phyloP scores from a whole-genome alignment of 306 rosid species.

The Senna tora region DNA sequence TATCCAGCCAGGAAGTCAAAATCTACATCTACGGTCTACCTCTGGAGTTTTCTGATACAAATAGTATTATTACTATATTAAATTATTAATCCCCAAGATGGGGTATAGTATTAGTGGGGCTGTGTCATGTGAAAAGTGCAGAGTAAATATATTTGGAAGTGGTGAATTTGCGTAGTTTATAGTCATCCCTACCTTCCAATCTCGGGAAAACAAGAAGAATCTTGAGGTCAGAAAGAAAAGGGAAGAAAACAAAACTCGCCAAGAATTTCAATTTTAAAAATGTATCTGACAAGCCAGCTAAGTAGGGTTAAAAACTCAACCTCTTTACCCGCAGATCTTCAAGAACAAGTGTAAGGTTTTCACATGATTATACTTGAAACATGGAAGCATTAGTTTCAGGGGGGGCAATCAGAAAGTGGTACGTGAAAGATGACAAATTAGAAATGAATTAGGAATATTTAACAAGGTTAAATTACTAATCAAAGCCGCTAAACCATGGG shows the following conservation, averaged over 20 bases:
- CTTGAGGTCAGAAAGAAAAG: conserved; percentile 12
- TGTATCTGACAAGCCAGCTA: conserved; percentile 53
- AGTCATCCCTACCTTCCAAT: conserved; percentile 30
- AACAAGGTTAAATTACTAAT: conserved; percentile 11
- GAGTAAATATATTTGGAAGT: conserved; percentile 22
- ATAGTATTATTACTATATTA: neutral
- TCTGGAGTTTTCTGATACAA: neutral
- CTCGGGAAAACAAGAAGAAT: conserved; percentile 44
- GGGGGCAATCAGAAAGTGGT: conserved; percentile 22
- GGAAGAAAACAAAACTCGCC: conserved; percentile 34
- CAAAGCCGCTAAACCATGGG: conserved; percentile 8
- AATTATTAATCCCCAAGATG: neutral
- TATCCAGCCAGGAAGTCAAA: neutral
- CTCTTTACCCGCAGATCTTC: conserved; percentile 30
- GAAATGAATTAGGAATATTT: conserved; percentile 36
- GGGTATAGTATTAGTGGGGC: neutral
- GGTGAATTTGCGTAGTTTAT: conserved; percentile 33
- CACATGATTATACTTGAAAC: conserved; percentile 34
- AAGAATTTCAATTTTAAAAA: conserved; percentile 11
- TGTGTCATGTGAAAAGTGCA: conserved; percentile 30
- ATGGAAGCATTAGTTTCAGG: conserved; percentile 15
- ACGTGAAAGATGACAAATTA: conserved; percentile 41
- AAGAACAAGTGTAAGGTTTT: conserved; percentile 26
- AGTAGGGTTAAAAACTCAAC: conserved; percentile 28
- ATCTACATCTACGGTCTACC: neutral